Evolutionary conservation across 116 monocot species (phyloP), one percentile per base, ranked within the genome.

Genomic region (Phalaenopsis hybrid): DNA sequence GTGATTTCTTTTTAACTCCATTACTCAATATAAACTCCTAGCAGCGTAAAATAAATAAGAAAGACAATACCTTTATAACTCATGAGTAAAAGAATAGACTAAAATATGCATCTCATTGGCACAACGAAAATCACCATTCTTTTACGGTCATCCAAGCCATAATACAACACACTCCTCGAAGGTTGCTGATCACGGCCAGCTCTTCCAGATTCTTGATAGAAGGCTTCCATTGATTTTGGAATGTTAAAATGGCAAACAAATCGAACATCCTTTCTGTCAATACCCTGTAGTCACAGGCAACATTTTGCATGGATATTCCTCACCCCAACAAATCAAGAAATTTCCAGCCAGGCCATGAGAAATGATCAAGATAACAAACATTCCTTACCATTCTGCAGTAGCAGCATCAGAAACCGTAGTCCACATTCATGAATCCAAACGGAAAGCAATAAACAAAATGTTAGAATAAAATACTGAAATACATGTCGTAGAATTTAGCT

Each of bases 161-260:
- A 97, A 80, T 97, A 97, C 74, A 97, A 78, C 41, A 97, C 81
- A 84, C 97, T 97, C 80, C 86, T 90, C 58, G 94, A 91, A 76
- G 94, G 88, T 48, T 83, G 69, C 78, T 93, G 92, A 87, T 96
- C 96, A 84, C 96, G 96, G 34, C 96, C 96, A 83, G 92, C 93
- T 91, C 96, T 88, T 87, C 96, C 96, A 16, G 96, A 96, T 79
- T 96, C 96, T 85, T 96, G 96, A 85, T 96, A 96, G 74, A 96
- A 96, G 63, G 89, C 85, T 86, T 92, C 96, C 89, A 94, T 96
- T 75, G 96, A 92, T 72, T 97, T 97, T 80, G 97, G 97, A 41
- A 94, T 89, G 82, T 97, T 94, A 61, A 87, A 91, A 65, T 97
- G 97, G 65, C 89, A 94, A 75, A 97, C 97, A 82, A 94, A 74